Percentiles rank a stretch among this genome's conserved stretches.
Evolutionary conservation across 2,329 filamentous ascomycete species (phyloP).

Genomic region (Plectosphaerella cucumerina): DNA sequence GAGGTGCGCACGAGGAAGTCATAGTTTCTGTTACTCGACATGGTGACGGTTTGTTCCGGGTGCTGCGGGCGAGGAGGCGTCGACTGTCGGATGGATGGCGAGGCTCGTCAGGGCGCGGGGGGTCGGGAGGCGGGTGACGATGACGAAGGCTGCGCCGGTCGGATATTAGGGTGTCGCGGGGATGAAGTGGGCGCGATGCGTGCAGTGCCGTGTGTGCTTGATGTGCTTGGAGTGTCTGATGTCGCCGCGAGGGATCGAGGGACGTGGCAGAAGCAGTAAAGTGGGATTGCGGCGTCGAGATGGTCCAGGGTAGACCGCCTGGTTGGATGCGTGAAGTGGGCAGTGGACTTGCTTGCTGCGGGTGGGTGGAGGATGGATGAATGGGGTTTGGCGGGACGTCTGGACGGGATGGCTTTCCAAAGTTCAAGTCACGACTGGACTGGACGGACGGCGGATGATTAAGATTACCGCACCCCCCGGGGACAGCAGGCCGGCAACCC

Average conservation of each 20-base stretch:
- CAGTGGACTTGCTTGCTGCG: not conserved
- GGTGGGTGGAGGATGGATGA: not conserved
- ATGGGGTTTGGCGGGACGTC: not conserved
- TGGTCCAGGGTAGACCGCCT: not conserved
- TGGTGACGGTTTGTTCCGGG: conserved; percentile 40
- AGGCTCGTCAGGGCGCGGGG: not conserved
- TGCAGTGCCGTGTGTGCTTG: too few relatives aligned
- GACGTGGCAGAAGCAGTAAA: not conserved
- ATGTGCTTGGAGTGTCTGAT: too few relatives aligned
- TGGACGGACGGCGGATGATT: too few relatives aligned
- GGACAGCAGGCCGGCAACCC: too few relatives aligned
- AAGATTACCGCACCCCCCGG: too few relatives aligned
- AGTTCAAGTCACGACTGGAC: too few relatives aligned
- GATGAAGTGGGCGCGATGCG: too few relatives aligned
- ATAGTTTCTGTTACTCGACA: conserved; percentile 98
- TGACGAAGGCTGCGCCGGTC: not conserved
- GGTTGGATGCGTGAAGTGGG: not conserved
- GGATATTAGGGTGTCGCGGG: too few relatives aligned
- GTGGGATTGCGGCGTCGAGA: not conserved
- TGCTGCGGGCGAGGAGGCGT: not conserved
- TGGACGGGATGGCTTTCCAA: too few relatives aligned
- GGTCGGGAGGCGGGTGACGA: not conserved
- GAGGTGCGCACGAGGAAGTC: conserved; percentile 80
- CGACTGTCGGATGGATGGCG: not conserved
- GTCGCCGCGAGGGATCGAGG: not conserved